These are phyloP conservation scores for Ophiosphaerella herpotricha DNA, from an alignment of 2,329 filamentous ascomycete genomes.

Conservation along the genomic window DNA sequence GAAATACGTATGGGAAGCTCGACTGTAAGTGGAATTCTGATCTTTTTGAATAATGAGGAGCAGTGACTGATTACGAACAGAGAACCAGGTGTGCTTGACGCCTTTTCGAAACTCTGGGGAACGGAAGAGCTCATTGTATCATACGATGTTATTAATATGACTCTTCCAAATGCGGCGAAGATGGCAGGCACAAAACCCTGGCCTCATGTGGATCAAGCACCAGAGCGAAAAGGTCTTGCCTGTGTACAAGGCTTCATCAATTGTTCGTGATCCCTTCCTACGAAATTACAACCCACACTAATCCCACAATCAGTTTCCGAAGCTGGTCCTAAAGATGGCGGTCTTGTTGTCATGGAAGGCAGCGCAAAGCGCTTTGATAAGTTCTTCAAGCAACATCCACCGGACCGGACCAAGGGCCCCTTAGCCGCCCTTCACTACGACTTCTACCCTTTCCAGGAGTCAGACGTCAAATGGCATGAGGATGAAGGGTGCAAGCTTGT, in stretches of 20 bases:
- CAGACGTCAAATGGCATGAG: constrained; percentile 51
- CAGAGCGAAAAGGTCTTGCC: constrained; percentile 40
- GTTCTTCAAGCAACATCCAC: constrained; percentile 9
- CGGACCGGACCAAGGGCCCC: constrained; percentile 16
- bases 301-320: constrained; percentile 4
- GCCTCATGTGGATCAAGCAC: constrained; percentile 54
- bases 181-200: constrained; percentile 40
- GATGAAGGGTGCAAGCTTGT: constrained; percentile 45
- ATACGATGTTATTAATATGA: constrained; percentile 49
- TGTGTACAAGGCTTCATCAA: constrained; percentile 54
- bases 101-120: constrained; percentile 52
- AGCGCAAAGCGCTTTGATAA: constrained; percentile 43
- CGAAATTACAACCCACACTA: neutral
- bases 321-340: constrained; percentile 52
- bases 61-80: neutral
- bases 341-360: constrained; percentile 52
- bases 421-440: neutral
- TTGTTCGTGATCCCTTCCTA: constrained; percentile 8
- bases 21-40: constrained; percentile 13
- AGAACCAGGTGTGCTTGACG: constrained; percentile 48
- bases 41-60: neutral
- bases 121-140: constrained; percentile 35
- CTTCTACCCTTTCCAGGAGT: constrained; percentile 47
- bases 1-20: constrained; percentile 52
- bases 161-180: constrained; percentile 47